Conservation (phyloP, 805 yeast species). For the Schwanniomyces polymorphus region DNA sequence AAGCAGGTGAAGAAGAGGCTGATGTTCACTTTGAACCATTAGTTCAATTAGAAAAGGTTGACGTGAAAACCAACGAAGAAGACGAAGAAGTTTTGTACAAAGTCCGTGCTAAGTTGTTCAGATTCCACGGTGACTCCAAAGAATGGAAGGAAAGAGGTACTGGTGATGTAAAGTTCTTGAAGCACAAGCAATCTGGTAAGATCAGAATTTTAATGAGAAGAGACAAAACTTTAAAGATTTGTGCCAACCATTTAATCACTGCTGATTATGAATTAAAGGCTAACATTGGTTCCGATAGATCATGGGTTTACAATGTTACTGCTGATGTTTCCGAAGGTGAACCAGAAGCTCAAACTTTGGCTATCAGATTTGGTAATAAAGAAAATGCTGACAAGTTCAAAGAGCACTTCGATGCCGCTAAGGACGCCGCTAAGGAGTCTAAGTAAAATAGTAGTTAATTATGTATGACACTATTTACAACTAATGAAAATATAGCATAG, state of each 20-base stretch:
- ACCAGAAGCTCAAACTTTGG: conserved; percentile 94
- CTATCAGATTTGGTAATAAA: conserved; percentile 90
- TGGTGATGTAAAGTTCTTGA: conserved; percentile 93
- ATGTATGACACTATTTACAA: not conserved
- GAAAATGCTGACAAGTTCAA: conserved; percentile 95
- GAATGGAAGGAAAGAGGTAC: conserved; percentile 99
- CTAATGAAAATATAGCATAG: not conserved
- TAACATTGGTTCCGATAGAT: conserved; percentile 95
- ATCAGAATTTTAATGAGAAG: conserved; percentile 97
- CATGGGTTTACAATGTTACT: conserved; percentile 95
- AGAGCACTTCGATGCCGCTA: conserved; percentile 86
- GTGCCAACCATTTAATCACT: conserved; percentile 92
- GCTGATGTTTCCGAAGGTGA: conserved; percentile 93
- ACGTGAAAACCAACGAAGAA: conserved; percentile 75
- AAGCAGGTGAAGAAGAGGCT: conserved; percentile 60
- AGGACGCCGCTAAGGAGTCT: conserved; percentile 32
- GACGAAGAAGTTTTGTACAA: conserved; percentile 44
- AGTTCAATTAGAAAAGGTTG: conserved; percentile 92
- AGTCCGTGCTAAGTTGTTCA: conserved; percentile 93
- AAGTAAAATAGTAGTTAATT: not conserved
- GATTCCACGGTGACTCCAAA: conserved; percentile 76
- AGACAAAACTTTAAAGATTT: conserved; percentile 95
- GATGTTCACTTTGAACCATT: conserved; percentile 96
- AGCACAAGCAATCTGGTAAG: conserved; percentile 80
- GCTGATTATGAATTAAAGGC: conserved; percentile 84